A percentile compares a stretch with the other conserved stretches of the same genome.
Conservation (phyloP, 2,329 filamentous ascomycete genomes). For the Fusarium beomiforme region DNA sequence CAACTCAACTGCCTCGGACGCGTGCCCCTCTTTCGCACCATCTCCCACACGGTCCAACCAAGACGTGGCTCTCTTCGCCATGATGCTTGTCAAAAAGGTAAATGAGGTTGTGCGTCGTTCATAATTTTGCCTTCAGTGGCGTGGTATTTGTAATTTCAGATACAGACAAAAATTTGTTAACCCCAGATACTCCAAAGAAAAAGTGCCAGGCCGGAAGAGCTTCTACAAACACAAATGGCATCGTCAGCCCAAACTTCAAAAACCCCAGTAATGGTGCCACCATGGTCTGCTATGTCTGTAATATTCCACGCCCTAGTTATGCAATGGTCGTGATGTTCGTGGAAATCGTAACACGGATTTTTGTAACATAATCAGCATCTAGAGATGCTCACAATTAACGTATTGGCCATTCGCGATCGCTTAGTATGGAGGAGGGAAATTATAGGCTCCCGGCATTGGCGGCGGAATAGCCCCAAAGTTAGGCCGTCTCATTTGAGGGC, state of each 20-base stretch:
- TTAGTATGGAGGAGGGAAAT: conserved; percentile 36
- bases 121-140: conserved; percentile 37
- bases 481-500: conserved; percentile 39
- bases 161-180: conserved; percentile 31
- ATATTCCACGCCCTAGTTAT: conserved; percentile 43
- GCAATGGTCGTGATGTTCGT: conserved; percentile 45
- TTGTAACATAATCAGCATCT: conserved; percentile 23
- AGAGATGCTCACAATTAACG: conserved; percentile 19
- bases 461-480: conserved; percentile 36
- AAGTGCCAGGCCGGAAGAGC: conserved; percentile 26
- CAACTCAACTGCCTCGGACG: conserved; percentile 8
- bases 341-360: conserved; percentile 39
- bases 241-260: conserved; percentile 40
- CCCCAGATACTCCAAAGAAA: conserved; percentile 42
- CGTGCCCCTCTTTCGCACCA: conserved; percentile 28
- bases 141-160: conserved; percentile 40
- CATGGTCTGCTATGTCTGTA: conserved; percentile 36
- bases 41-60: conserved; percentile 4
- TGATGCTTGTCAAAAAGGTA: background rate
- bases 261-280: conserved; percentile 38
- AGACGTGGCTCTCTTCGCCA: background rate
- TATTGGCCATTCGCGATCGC: conserved; percentile 5
- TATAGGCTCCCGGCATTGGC: conserved; percentile 30
- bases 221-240: conserved; percentile 36
- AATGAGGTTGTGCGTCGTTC: conserved; percentile 10